Evolutionary conservation across 2,329 filamentous ascomycete genomes (phyloP).

Genomic region (Ophiobolus disseminans): DNA sequence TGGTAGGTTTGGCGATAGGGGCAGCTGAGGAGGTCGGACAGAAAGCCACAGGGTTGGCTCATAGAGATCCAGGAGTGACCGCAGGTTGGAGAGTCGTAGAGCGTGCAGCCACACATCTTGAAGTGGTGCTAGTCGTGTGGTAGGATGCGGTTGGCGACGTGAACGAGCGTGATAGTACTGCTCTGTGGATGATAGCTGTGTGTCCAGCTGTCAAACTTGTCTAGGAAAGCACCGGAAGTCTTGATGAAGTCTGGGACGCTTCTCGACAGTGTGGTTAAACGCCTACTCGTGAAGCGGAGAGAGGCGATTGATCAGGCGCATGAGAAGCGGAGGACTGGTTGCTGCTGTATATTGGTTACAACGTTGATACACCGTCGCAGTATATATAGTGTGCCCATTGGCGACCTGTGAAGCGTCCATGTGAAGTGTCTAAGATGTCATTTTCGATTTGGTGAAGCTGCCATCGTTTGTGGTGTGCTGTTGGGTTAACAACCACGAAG

Average conservation of each 20-base stretch:
- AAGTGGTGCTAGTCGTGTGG: background rate
- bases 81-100: conserved; percentile 56
- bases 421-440: conserved; percentile 11
- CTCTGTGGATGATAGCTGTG: no score
- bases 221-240: background rate
- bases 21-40: conserved; percentile 52
- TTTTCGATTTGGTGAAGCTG: conserved; percentile 15
- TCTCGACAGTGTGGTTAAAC: no score
- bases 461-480: conserved; percentile 16
- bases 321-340: background rate
- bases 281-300: no score
- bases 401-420: conserved; percentile 15
- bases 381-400: conserved; percentile 29
- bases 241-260: no score
- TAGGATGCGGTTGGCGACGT: no score
- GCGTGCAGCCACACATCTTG: conserved; percentile 57
- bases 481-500: conserved; percentile 5
- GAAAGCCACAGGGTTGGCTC: conserved; percentile 51
- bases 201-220: background rate
- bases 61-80: conserved; percentile 59
- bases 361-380: conserved; percentile 12
- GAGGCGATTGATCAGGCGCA: no score
- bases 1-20: conserved; percentile 44
- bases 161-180: no score
- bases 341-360: background rate